Conservation (phyloP, 345 rosid genomes). For the Durio zibethinus region DNA sequence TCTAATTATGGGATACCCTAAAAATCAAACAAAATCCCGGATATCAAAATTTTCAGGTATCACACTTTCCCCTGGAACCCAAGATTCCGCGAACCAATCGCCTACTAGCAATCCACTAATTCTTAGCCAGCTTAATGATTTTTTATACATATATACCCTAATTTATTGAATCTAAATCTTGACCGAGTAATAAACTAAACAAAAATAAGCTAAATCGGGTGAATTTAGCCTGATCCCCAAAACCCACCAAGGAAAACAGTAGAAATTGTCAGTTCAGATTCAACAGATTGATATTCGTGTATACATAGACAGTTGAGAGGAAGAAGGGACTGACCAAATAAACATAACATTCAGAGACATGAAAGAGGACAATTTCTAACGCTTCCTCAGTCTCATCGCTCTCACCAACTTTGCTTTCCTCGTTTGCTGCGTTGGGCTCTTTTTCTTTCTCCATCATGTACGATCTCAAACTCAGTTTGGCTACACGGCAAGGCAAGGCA, state of each 20-base stretch:
- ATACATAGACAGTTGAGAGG: background rate
- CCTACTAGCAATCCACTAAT: background rate
- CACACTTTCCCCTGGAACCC: no score
- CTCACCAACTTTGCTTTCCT: constrained; percentile 22
- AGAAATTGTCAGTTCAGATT: background rate
- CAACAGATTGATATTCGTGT: background rate
- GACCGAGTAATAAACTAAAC: background rate
- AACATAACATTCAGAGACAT: constrained; percentile 91
- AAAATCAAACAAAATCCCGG: no score
- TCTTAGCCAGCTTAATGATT: background rate
- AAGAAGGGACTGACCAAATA: constrained; percentile 49
- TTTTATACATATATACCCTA: background rate
- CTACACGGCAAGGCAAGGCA: background rate
- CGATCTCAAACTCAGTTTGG: background rate
- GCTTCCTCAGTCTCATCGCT: constrained; percentile 51
- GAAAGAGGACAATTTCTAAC: constrained; percentile 73
- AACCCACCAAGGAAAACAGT: background rate
- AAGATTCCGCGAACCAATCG: no score
- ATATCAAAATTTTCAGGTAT: no score
- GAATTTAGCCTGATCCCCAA: background rate
- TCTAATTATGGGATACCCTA: no score
- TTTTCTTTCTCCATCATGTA: constrained; percentile 33
- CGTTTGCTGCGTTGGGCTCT: constrained; percentile 10
- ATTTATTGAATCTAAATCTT: background rate
- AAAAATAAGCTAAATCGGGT: background rate